Evolutionary conservation across 306 rosid species (phyloP), one percentile per base, ranked within the genome.

Genomic region (Quercus mongolica): DNA sequence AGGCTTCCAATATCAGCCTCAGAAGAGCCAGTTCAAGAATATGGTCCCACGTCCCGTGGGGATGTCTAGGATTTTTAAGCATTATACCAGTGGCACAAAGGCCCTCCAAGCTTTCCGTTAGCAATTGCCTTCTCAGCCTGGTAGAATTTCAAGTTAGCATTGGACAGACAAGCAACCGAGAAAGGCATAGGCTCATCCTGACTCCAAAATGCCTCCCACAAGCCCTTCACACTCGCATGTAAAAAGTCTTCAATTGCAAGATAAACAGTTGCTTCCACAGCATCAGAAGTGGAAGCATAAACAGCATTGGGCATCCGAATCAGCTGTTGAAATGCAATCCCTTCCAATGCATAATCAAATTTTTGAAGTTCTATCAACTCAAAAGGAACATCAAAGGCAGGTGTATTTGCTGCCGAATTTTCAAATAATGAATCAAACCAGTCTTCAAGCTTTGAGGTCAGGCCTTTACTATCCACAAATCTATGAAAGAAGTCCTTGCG

Each of bases 181-280:
- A 95, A 95, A 80, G 99, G 99, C 91, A 95, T 83, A 75, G 94
- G 93, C 79, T 88, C 93, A 75, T 93, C 98, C 75, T 85, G 96
- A 83, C 91, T 88, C 99, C 99, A 95, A 85, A 95, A 95, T 46
- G 96, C 93, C 86, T 93, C 98, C 98, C 99, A 95, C 85, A 95
- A 88, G 57, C 98, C 97, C 82, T 91, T 95, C 67, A 89, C 82
- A 85, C 98, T 78, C 10, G 99, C 98, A 86, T 95, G 98, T 59
- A 95, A 91, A 83, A 95, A 95, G 84, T 95, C 99, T 85, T 95
- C 99, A 73, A 86, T 77, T 2, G 98, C 99, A 83, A 95, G 92
- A 86, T 86, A 91, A 74, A 97, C 92, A 78, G 97, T 94, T 71
- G 94, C 97, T 85, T 92, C 99, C 17, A 88, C 87, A 64, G 90